Conservation (phyloP, 2,329 filamentous ascomycete genomes). For the Apiospora pterosperma region DNA sequence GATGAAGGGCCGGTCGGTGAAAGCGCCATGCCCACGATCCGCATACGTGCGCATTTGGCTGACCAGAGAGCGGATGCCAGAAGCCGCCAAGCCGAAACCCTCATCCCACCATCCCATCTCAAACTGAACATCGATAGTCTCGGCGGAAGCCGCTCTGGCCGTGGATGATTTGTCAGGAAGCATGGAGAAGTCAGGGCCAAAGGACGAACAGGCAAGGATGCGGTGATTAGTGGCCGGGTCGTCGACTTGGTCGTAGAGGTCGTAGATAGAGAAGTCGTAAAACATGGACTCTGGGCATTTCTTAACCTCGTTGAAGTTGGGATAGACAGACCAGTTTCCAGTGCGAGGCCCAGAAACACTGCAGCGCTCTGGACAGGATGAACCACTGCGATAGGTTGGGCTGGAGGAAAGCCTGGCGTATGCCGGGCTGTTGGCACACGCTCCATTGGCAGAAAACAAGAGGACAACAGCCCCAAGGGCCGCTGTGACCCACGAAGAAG, state of each 20-base stretch:
- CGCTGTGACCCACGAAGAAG: background rate
- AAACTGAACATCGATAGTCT: conserved; percentile 9
- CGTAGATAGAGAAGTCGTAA: conserved; percentile 31
- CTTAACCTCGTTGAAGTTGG: conserved; percentile 15
- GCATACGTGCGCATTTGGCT: conserved; percentile 27
- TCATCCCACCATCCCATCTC: conserved; percentile 13
- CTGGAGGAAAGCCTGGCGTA: background rate
- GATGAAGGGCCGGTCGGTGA: conserved; percentile 19
- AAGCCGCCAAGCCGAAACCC: conserved; percentile 10
- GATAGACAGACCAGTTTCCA: conserved; percentile 24
- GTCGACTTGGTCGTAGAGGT: conserved; percentile 31
- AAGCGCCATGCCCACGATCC: conserved; percentile 17
- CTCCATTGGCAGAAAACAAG: background rate
- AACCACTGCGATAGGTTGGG: conserved; percentile 1
- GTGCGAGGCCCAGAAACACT: conserved; percentile 16
- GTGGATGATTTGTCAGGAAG: background rate
- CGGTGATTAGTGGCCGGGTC: conserved; percentile 20
- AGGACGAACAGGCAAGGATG: conserved; percentile 28
- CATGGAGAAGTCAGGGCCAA: conserved; percentile 16
- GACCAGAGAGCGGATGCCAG: conserved; percentile 15
- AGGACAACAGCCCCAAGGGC: background rate
- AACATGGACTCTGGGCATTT: conserved; percentile 28
- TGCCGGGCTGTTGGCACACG: background rate
- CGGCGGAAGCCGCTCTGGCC: background rate
- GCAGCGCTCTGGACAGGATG: conserved; percentile 16